These are phyloP conservation scores for Aleurites moluccanus DNA, from an alignment of 441 rosid species.

Conservation along the genomic window DNA sequence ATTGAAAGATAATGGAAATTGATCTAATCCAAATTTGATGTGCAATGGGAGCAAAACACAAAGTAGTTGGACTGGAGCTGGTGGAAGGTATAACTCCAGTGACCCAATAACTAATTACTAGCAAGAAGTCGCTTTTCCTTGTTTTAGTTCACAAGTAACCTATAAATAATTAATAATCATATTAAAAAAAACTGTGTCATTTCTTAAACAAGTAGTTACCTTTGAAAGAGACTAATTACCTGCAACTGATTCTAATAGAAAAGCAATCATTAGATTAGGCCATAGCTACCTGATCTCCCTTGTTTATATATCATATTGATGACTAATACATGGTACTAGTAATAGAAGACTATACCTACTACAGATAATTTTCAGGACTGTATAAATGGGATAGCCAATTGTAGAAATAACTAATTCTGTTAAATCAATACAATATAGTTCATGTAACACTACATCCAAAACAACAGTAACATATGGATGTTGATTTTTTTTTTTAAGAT, in stretches of 20 bases:
- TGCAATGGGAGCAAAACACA: conserved; percentile 11
- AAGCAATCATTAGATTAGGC: neutral
- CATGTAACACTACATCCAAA: neutral
- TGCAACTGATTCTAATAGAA: conserved; percentile 6
- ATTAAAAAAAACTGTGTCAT: neutral
- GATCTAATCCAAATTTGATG: neutral
- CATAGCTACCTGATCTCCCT: neutral
- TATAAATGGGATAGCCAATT: neutral
- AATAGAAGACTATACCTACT: no score
- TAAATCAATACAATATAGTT: neutral
- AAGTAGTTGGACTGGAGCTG: conserved; percentile 45
- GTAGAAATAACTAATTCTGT: neutral
- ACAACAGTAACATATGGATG: neutral
- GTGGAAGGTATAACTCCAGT: conserved; percentile 36
- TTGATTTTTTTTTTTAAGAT: no score
- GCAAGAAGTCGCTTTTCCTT: conserved; percentile 67
- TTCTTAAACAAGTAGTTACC: conserved; percentile 31
- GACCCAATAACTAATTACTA: conserved; percentile 70
- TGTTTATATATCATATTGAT: neutral
- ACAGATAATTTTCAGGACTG: neutral
- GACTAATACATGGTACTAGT: no score
- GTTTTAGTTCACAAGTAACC: conserved; percentile 33
- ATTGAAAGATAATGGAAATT: neutral
- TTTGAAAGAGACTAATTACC: conserved; percentile 33
- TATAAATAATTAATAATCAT: neutral